phyloP scores from a whole-genome alignment of 176 grass and related monocot species.

The Rhipidocladum racemiflorum region DNA sequence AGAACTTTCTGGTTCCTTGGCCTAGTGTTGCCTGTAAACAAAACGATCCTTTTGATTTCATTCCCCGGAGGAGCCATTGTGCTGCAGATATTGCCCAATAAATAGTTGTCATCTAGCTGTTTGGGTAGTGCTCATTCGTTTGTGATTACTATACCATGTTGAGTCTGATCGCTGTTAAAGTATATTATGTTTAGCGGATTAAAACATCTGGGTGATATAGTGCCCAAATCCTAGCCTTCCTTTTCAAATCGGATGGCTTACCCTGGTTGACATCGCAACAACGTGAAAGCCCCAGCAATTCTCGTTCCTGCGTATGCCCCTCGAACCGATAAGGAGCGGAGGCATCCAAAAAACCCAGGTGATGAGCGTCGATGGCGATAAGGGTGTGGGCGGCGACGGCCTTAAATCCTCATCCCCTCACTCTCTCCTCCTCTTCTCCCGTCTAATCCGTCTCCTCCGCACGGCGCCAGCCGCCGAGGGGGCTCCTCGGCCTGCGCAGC shows the following conservation, averaged over 20 bases:
- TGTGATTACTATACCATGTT: no score
- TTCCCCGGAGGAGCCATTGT: background rate
- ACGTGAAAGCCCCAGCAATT: background rate
- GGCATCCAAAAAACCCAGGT: background rate
- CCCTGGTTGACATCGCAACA: background rate
- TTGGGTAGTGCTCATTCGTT: no score
- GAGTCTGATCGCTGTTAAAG: no score
- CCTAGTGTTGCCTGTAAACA: background rate
- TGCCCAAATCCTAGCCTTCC: background rate
- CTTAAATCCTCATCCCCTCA: constrained; percentile 30
- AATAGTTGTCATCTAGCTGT: background rate
- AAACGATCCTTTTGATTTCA: background rate
- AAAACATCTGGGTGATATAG: no score
- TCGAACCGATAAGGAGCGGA: constrained; percentile 31
- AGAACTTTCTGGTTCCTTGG: background rate
- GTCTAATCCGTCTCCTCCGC: background rate
- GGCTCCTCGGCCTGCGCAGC: constrained; percentile 11
- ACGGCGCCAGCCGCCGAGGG: background rate
- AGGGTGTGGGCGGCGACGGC: constrained; percentile 28
- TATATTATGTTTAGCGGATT: no score
- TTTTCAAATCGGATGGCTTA: background rate
- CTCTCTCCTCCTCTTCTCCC: constrained; percentile 3
- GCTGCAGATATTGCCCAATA: constrained; percentile 6
- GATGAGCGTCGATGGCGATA: constrained; percentile 33
- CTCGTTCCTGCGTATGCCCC: background rate